Conservation (phyloP, 169 alveolate species). For the Babesia bovis region DNA sequence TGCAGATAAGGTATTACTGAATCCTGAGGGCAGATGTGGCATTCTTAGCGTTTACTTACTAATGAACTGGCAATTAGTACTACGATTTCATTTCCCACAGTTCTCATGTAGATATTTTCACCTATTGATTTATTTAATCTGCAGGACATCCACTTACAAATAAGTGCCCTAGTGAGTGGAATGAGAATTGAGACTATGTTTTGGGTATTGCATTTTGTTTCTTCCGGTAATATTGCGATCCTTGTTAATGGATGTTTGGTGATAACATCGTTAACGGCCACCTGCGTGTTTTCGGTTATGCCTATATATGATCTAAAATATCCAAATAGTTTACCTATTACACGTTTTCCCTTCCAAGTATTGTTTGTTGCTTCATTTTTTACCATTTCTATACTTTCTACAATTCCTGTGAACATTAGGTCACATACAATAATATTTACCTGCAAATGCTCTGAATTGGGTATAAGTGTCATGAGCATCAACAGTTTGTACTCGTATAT, state of each 20-base stretch:
- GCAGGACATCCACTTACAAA: slow-evolving; percentile 12
- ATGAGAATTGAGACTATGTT: slow-evolving; percentile 13
- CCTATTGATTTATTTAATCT: slow-evolving; percentile 1
- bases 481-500: neutral
- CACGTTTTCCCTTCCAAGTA: slow-evolving; percentile 46
- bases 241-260: slow-evolving; percentile 48
- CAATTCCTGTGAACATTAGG: slow-evolving; percentile 3
- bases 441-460: slow-evolving; percentile 14
- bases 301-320: neutral
- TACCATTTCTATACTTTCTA: neutral
- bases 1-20: slow-evolving; percentile 45
- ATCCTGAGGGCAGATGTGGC: neutral
- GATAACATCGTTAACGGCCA: neutral
- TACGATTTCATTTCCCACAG: slow-evolving; percentile 43
- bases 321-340: slow-evolving; percentile 1
- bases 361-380: neutral
- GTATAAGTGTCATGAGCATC: neutral
- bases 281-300: slow-evolving; percentile 1
- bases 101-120: slow-evolving; percentile 40
- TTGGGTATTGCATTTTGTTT: neutral
- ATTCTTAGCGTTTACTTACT: neutral
- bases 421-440: neutral
- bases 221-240: slow-evolving; percentile 31
- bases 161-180: slow-evolving; percentile 42
- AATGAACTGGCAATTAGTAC: slow-evolving; percentile 20